Evolutionary conservation across 257 asterid genomes (phyloP).

Genomic region (Solanum paucissectum): DNA sequence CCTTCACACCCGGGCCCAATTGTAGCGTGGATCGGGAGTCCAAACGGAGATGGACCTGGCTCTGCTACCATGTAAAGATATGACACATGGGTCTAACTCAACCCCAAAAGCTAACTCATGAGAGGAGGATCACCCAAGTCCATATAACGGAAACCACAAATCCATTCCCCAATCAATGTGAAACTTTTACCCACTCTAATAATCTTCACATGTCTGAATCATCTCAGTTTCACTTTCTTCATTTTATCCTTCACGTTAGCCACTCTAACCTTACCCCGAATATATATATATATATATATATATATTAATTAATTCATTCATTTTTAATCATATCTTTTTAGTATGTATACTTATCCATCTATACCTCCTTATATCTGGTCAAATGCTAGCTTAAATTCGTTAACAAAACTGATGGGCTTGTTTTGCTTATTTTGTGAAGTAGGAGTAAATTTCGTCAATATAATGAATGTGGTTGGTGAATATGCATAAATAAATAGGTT

Average conservation of each 20-base stretch:
- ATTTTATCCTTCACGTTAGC: background rate
- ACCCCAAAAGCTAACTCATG: too few species aligned
- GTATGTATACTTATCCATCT: background rate
- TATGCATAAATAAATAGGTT: background rate
- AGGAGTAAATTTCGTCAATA: background rate
- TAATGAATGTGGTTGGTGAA: background rate
- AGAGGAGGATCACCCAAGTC: too few species aligned
- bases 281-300: too few species aligned
- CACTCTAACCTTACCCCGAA: background rate
- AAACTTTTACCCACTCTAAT: too few species aligned
- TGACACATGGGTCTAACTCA: too few species aligned
- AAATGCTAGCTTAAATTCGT: background rate
- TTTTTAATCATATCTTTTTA: background rate
- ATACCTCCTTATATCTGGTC: background rate
- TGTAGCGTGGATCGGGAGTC: accelerated
- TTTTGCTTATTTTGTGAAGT: background rate
- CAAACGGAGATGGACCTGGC: too few species aligned
- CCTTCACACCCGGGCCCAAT: too few species aligned
- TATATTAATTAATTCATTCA: background rate
- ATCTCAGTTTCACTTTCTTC: background rate
- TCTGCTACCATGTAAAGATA: too few species aligned
- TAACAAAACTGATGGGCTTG: background rate
- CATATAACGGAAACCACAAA: too few species aligned
- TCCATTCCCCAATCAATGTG: too few species aligned
- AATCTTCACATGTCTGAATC: background rate